Evolutionary conservation across 2,329 filamentous ascomycete genomes (phyloP).

Genomic region (Alternaria brassicicola): DNA sequence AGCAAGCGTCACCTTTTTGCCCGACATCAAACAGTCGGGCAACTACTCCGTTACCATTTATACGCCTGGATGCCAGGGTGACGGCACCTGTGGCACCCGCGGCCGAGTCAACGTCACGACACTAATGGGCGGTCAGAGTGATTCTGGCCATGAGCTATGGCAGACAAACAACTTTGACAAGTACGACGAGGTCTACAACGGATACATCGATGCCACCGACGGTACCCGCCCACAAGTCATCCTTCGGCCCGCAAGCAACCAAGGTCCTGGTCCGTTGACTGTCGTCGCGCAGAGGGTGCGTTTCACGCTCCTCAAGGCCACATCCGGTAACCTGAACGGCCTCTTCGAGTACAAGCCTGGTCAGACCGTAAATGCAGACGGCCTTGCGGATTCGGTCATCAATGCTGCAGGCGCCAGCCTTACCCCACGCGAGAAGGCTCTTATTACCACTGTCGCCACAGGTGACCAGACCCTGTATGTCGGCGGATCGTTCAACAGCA

Average conservation of each 20-base stretch:
- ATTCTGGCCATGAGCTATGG: slow-evolving; percentile 61
- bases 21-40: slow-evolving; percentile 85
- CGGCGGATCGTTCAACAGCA: slow-evolving; percentile 79
- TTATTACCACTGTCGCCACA: slow-evolving; percentile 71
- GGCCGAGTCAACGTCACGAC: slow-evolving; percentile 84
- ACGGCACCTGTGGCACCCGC: slow-evolving; percentile 75
- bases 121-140: slow-evolving; percentile 59
- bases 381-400: slow-evolving; percentile 75
- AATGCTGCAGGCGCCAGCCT: slow-evolving; percentile 77
- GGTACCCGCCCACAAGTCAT: slow-evolving; percentile 83
- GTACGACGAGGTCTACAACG: slow-evolving; percentile 90
- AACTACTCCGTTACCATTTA: slow-evolving; percentile 92
- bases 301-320: slow-evolving; percentile 75
- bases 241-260: slow-evolving; percentile 70
- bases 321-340: slow-evolving; percentile 82
- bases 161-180: slow-evolving; percentile 98
- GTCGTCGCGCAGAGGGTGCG: slow-evolving; percentile 89
- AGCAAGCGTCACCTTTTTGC: slow-evolving; percentile 76
- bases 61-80: slow-evolving; percentile 86
- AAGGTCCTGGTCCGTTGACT: slow-evolving; percentile 63
- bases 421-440: slow-evolving; percentile 62
- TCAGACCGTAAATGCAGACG: slow-evolving; percentile 63
- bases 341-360: slow-evolving; percentile 86
- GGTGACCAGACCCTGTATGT: slow-evolving; percentile 69
- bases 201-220: slow-evolving; percentile 77